Evolutionary conservation across 2,329 filamentous ascomycete genomes (phyloP).

Genomic region (Blumeriella jaapii): DNA sequence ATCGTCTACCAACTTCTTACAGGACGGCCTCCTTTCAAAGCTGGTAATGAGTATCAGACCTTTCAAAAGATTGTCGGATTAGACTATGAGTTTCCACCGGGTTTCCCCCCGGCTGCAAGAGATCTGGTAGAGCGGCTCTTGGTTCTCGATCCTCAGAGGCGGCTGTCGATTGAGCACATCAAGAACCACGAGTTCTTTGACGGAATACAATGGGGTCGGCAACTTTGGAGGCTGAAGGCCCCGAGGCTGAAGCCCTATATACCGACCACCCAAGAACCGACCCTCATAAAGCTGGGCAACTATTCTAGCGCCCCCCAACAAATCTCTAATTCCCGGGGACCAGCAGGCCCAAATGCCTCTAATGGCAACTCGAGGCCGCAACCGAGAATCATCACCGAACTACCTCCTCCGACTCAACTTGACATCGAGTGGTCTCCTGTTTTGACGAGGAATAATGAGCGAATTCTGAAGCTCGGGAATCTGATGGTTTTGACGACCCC

Average conservation of each 20-base stretch:
- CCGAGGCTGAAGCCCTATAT: constrained; percentile 77
- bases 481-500: constrained; percentile 73
- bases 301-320: constrained; percentile 26
- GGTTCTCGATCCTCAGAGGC: constrained; percentile 73
- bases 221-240: constrained; percentile 80
- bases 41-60: constrained; percentile 86
- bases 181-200: constrained; percentile 95
- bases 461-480: constrained; percentile 90
- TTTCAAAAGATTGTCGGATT: constrained; percentile 96
- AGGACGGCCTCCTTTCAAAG: constrained; percentile 97
- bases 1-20: constrained; percentile 92
- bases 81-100: constrained; percentile 85
- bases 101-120: constrained; percentile 74
- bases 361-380: constrained; percentile 44
- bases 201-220: constrained; percentile 71
- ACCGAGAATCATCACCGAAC: constrained; percentile 78
- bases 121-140: constrained; percentile 86
- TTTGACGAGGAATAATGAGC: constrained; percentile 78
- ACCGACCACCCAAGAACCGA: constrained; percentile 62
- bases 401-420: constrained; percentile 90
- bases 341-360: constrained; percentile 26
- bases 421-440: constrained; percentile 99
- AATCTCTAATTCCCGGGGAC: constrained; percentile 23
- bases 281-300: constrained; percentile 56
- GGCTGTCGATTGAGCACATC: constrained; percentile 88